Evolutionary conservation across 352 stramenopile genomes (phyloP).

Genomic region (Phytophthora europaea): DNA sequence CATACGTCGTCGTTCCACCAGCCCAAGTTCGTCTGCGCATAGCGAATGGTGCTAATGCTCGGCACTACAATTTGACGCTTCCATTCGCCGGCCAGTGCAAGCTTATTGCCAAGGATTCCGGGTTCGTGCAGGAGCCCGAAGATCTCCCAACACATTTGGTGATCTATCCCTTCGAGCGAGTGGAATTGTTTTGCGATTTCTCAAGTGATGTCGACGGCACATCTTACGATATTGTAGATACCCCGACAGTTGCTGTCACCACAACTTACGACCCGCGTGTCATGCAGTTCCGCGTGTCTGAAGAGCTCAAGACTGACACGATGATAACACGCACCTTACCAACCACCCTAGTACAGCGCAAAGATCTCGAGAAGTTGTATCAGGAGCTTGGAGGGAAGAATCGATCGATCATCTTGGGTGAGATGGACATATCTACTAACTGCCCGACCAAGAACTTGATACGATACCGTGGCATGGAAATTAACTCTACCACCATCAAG

Average conservation of each 20-base stretch:
- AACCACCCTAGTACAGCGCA: constrained; percentile 48
- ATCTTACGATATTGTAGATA: constrained; percentile 62
- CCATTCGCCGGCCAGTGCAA: constrained; percentile 71
- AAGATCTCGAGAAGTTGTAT: constrained; percentile 65
- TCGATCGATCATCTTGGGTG: constrained; percentile 59
- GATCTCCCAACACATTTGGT: constrained; percentile 34
- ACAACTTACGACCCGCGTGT: constrained; percentile 62
- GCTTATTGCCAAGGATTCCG: constrained; percentile 73
- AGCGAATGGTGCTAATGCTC: constrained; percentile 68
- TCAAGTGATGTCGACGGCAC: constrained; percentile 44
- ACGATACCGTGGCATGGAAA: constrained; percentile 55
- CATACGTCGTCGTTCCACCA: constrained; percentile 65
- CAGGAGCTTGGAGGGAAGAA: constrained; percentile 57
- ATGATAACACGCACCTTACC: constrained; percentile 56
- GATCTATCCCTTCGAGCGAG: constrained; percentile 69
- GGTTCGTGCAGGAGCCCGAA: constrained; percentile 58
- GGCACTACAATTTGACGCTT: constrained; percentile 82
- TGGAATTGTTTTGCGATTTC: constrained; percentile 76
- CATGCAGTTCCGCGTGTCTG: constrained; percentile 61
- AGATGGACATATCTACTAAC: constrained; percentile 56
- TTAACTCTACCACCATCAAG: constrained; percentile 63
- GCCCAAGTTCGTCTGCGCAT: constrained; percentile 73
- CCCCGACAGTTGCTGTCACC: constrained; percentile 47
- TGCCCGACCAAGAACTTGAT: constrained; percentile 63
- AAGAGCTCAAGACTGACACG: constrained; percentile 45